A percentile compares a stretch with the other conserved stretches of the same genome.
phyloP scores from a whole-genome alignment of 257 asterid species.

The Euphrasia confusa region DNA sequence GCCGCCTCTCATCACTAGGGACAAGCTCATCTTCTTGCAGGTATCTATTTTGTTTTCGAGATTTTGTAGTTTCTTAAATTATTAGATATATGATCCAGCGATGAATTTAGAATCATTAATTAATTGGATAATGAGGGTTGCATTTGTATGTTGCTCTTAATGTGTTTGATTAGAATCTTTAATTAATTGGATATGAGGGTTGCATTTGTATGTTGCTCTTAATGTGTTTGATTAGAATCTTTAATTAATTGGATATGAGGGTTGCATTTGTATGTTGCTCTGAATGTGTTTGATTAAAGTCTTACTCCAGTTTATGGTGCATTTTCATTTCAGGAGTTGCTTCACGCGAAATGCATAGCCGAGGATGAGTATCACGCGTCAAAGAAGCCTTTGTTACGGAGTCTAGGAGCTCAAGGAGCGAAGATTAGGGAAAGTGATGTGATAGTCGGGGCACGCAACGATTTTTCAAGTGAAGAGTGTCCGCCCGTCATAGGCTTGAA shows the following conservation, averaged over 20 bases:
- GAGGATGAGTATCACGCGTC: slow-evolving; percentile 84
- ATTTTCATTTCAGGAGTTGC: slow-evolving; percentile 49
- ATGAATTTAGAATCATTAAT: too few species aligned
- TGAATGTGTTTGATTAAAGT: too few species aligned
- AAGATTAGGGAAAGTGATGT: slow-evolving; percentile 80
- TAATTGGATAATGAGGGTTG: too few species aligned
- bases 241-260: too few species aligned
- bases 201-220: too few species aligned
- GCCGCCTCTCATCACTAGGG: slow-evolving; percentile 58
- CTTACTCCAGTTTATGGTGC: too few species aligned
- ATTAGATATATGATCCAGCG: too few species aligned
- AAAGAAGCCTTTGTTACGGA: slow-evolving; percentile 81
- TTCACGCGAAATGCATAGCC: slow-evolving; percentile 73
- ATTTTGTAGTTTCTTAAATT: neutral
- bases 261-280: too few species aligned
- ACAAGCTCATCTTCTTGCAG: slow-evolving; percentile 90
- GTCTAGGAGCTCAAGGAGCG: slow-evolving; percentile 91
- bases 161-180: too few species aligned
- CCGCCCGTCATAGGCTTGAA: slow-evolving; percentile 52
- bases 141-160: too few species aligned
- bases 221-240: too few species aligned
- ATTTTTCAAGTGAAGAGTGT: slow-evolving; percentile 56
- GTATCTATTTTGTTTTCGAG: slow-evolving; percentile 24
- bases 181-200: too few species aligned
- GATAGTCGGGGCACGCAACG: slow-evolving; percentile 38